phyloP scores from a whole-genome alignment of 257 asterid genomes.

The Rauvolfia tetraphylla region DNA sequence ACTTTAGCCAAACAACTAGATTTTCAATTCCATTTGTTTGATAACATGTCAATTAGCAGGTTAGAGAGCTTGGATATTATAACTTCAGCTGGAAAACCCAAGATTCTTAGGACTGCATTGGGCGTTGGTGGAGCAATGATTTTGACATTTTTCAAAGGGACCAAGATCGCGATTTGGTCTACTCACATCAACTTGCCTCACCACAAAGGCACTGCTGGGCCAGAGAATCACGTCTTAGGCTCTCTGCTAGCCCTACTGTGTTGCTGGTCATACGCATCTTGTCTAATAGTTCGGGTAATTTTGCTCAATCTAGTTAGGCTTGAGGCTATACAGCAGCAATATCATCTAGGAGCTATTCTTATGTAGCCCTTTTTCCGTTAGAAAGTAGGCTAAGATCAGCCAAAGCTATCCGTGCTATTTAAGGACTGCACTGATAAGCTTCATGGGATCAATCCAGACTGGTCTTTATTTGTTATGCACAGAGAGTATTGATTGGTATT shows the following conservation, averaged over 20 bases:
- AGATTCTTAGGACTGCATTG: constrained; percentile 29
- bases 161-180: constrained; percentile 17
- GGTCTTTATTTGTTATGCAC: constrained; percentile 22
- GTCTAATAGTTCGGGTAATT: constrained; percentile 39
- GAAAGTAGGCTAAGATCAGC: constrained; percentile 27
- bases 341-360: not conserved
- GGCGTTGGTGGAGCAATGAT: constrained; percentile 38
- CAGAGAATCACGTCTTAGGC: constrained; percentile 7
- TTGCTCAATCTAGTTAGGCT: not conserved
- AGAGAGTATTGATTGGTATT: constrained; percentile 9
- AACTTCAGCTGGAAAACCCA: constrained; percentile 32
- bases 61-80: constrained; percentile 24
- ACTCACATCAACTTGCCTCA: constrained; percentile 16
- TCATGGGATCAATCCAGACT: constrained; percentile 28
- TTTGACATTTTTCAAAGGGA: constrained; percentile 33
- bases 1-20: not conserved
- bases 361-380: not conserved
- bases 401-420: constrained; percentile 25
- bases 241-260: constrained; percentile 29
- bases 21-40: not conserved
- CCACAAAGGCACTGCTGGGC: not conserved
- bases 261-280: constrained; percentile 28
- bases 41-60: constrained; percentile 11
- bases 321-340: not conserved
- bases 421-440: constrained; percentile 30